Evolutionary conservation across 352 stramenopile genomes (phyloP).

Genomic region (Pythium coloratum): DNA sequence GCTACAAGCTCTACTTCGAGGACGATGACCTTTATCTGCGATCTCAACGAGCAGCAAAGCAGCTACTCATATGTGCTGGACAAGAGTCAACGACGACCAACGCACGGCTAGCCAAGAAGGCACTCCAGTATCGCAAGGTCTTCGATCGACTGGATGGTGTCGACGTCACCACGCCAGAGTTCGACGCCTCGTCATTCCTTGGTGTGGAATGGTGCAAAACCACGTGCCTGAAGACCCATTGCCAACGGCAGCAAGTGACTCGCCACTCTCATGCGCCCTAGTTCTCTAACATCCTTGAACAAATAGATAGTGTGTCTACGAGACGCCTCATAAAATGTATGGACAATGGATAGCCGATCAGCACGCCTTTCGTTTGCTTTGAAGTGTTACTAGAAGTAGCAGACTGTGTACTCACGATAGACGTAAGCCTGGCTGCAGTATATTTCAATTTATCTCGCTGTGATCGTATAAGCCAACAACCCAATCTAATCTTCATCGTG

Average conservation of each 20-base stretch:
- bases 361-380: too few species aligned
- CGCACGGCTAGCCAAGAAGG: conserved; percentile 5
- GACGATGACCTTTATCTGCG: not conserved
- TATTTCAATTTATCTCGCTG: too few species aligned
- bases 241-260: not conserved
- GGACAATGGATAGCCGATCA: too few species aligned
- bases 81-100: not conserved
- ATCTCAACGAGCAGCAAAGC: not conserved
- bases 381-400: too few species aligned
- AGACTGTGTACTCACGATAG: too few species aligned
- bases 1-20: conserved; percentile 1
- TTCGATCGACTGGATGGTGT: conserved; percentile 9
- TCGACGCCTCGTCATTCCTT: conserved; percentile 52
- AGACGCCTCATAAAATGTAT: not conserved
- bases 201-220: conserved; percentile 39
- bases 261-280: too few species aligned
- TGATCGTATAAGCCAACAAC: too few species aligned
- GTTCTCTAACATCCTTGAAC: not conserved
- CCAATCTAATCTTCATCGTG: too few species aligned
- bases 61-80: not conserved
- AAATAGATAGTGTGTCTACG: not conserved
- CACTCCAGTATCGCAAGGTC: conserved; percentile 24
- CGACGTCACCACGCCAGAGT: conserved; percentile 34
- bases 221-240: not conserved
- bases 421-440: too few species aligned